Percentiles rank a stretch among this genome's conserved stretches.
Evolutionary conservation across 148 eudicot genomes (phyloP).

Genomic region (Drosera capensis): DNA sequence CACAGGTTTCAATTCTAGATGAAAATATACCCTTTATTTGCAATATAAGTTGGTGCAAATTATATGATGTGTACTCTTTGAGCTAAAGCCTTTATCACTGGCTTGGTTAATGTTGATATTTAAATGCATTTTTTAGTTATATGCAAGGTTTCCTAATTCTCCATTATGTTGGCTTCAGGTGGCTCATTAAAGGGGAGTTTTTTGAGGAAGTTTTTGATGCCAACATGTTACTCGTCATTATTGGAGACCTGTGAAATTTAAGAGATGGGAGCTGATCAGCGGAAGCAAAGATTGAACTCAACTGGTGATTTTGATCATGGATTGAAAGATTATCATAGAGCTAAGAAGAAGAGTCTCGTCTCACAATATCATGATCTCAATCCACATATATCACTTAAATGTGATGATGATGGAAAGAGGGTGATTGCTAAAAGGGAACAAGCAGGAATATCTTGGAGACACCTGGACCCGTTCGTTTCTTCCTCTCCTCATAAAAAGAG

Average conservation of each 20-base stretch:
- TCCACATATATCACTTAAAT: constrained; percentile 49
- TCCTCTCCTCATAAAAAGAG: constrained; percentile 20
- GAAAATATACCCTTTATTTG: too few relatives aligned
- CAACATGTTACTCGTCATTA: not conserved
- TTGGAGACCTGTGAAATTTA: constrained; percentile 11
- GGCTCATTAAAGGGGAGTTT: not conserved
- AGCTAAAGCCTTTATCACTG: too few relatives aligned
- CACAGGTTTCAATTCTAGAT: too few relatives aligned
- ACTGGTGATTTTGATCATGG: constrained; percentile 21
- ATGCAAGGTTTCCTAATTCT: not conserved
- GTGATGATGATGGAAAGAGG: constrained; percentile 64
- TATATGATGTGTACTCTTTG: too few relatives aligned
- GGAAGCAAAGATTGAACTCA: constrained; percentile 41
- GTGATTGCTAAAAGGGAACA: constrained; percentile 76
- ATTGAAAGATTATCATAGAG: constrained; percentile 24
- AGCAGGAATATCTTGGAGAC: constrained; percentile 49
- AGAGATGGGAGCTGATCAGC: constrained; percentile 80
- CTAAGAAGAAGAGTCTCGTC: constrained; percentile 42
- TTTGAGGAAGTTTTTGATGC: not conserved
- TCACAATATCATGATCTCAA: constrained; percentile 22
- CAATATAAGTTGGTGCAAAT: too few relatives aligned
- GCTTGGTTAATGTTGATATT: too few relatives aligned
- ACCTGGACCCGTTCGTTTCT: constrained; percentile 33
- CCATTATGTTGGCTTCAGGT: not conserved
- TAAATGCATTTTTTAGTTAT: not conserved